Base-by-base conservation (phyloP, 208 protist genomes). In the Leishmania major region DNA sequence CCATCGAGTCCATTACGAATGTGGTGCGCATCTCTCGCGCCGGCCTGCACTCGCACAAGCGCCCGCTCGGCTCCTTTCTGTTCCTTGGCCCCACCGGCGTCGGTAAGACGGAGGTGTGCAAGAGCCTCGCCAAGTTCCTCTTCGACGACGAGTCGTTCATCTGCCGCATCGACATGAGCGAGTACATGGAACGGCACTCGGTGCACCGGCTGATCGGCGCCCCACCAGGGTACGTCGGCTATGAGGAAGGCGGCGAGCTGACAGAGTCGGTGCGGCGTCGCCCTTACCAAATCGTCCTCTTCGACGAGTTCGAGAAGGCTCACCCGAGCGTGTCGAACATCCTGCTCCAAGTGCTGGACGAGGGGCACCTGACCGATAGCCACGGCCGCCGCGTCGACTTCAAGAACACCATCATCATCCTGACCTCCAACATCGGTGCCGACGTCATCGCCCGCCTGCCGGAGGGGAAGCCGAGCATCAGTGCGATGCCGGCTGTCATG, bases 241-340 rank as follows among this genome's bases (percentile, higher is more conserved):
- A 99, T 83, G 99, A 99, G 40, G 93, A 99, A 80, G 99, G 99
- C 70, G 99, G 99, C 35, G 93, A 99, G 87, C 92, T 99, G 62
- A 99, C 99, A 3, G 99, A 99, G 88, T 94, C 98, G n/a, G 98
- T 99, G 22, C 93, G 98, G 31, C 94, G 98, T 11, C 94, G 98
- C n/a, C 98, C 98, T 2, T 99, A 99, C 86, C 90, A 93, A 76
- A 98, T 99, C 35, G 93, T 99, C 7, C 91, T 99, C 10, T 99
- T 99, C 77, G 99, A 99, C 85, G 99, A 99, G 88, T 92, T 99
- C 59, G 99, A 99, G 90, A 99, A 99, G 94, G 99, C 99, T 6
- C 99, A 99, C 87, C 93, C 88, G 71, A 91, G 91, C 76, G 95
- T 99, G 25, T 95, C 94, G 71, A 99, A 99, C 85, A 92, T 99